Evolutionary conservation across 2,329 filamentous ascomycete species (phyloP), one percentile per base, ranked within the genome.

Genomic region (Exserohilum rostratum): DNA sequence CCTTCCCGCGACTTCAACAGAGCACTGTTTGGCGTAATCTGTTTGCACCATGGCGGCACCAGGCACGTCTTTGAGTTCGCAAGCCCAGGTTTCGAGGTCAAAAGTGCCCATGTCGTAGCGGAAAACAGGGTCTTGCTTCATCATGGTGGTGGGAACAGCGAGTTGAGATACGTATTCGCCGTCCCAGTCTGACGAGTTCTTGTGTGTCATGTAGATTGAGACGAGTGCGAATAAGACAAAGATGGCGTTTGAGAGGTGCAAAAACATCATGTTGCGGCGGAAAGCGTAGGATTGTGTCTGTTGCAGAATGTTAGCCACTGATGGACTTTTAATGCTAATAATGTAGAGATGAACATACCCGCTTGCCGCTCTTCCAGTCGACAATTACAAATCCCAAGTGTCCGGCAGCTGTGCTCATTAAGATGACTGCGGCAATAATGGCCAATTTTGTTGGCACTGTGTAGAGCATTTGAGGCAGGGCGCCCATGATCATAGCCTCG

Each of bases 11-110:
- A 64, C 46, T 43, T 74, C 71, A 20, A 70, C 52, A 2, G 44
- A 20, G 34, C 72, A 75, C 50, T 74, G 72, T 15, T 44, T 58
- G 6, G 33, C 43, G 29, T 74, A 74, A 22, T 73, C 70, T 4
- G 65, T 59, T 27, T 46, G 53, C 2, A 70, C 72, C 52, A 70
- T 69, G 12, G 37, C 49, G 0, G 66, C 68, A 9, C 66, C 67
- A 1, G 40, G 22, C 0, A 65, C 60, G 5, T 44, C 43, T 53
- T 67, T 62, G 9, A 73, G 60, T 17, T 72, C 68, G 50, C 71
- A 75, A 9, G 64, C 56, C 71, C 72, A 75, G 1, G 70, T 73
- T 48, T 74, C 72, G 11, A 75, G 64, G 29, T 75, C 72, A 45
- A 75, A 75, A 20, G 57, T 69, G 39, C 72, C 72, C 29, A 62